Evolutionary conservation across 345 rosid genomes (phyloP), one percentile per base, ranked within the genome.

Genomic region (Dimocarpus longan): DNA sequence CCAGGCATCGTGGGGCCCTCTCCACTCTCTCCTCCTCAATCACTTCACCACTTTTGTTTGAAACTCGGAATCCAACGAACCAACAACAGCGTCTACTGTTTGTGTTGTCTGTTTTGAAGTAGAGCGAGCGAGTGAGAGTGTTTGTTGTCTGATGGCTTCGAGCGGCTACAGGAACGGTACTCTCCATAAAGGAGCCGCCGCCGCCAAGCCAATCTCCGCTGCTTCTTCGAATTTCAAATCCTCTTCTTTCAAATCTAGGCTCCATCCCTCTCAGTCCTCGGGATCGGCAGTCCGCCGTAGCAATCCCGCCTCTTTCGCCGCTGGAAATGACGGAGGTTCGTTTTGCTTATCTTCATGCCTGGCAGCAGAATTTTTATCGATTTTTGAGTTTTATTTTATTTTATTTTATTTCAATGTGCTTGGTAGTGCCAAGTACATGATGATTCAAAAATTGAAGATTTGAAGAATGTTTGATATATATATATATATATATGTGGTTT

Each of bases 221-320:
- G 48, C 84, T 67, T 52, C 88, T 18, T 83, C 97, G 10, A 93
- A 87, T 84, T 73, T 82, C 62, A 89, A 85, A 73, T 83, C 95
- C 19, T 89, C 97, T 44, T 93, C 99, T 15, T 90, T 88, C 85
- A 96, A 93, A 87, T 87, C 97, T 26, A 87, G 91, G 86, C 74
- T 78, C 77, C 86, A 85, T 80, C 85, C 87, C 0, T 82, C 94
- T 8, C 86, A 83, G 32, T 78, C 82, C 12, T 9, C 80, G 43
- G 88, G 86, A 69, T 80, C 88, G 11, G 84, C 87, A 66, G 76
- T 88, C 44, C 99, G 97, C 73, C 93, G 99, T 21, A 86, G 85
- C 85, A 89, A 86, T 66, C 65, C 91, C n/a, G 86, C 90, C 62
- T 86, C 96, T 28, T 78, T 81, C 54, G 84, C 76, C 70, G 74